phyloP scores from a whole-genome alignment of 495 filamentous ascomycete genomes.

The Penicillium tannophilum region DNA sequence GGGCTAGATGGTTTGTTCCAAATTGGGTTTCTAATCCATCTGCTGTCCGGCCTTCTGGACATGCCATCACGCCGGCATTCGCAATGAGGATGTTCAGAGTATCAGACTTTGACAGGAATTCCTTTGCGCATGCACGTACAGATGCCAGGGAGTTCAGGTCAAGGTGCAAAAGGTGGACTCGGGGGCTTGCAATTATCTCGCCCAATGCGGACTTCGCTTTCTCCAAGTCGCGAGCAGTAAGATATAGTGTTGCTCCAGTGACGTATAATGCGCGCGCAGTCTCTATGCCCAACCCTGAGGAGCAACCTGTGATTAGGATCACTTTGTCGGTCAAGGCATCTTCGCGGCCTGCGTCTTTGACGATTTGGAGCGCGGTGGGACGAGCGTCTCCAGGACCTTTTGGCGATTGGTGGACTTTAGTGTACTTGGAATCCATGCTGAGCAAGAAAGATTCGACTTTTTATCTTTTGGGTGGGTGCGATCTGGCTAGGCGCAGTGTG shows the following conservation, averaged over 20 bases:
- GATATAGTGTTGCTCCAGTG: slow-evolving; percentile 51
- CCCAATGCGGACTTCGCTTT: slow-evolving; percentile 33
- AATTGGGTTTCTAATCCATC: slow-evolving; percentile 52
- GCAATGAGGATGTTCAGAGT: slow-evolving; percentile 49
- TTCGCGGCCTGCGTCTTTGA: slow-evolving; percentile 48
- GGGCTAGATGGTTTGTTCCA: slow-evolving; percentile 48
- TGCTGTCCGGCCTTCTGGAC: slow-evolving; percentile 39
- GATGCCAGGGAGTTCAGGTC: slow-evolving; percentile 46
- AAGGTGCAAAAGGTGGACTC: slow-evolving; percentile 36
- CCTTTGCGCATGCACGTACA: slow-evolving; percentile 41
- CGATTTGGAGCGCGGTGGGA: slow-evolving; percentile 54
- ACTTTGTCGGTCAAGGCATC: slow-evolving; percentile 42
- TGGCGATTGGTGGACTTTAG: slow-evolving; percentile 36
- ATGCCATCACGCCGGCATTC: slow-evolving; percentile 51
- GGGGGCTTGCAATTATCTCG: slow-evolving; percentile 1
- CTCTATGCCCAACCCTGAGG: slow-evolving; percentile 54
- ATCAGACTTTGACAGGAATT: slow-evolving; percentile 35
- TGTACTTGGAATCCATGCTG: slow-evolving; percentile 26
- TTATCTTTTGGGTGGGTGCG: too few species aligned
- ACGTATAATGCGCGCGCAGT: slow-evolving; percentile 45
- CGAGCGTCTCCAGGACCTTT: slow-evolving; percentile 55
- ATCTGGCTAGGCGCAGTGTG: too few species aligned
- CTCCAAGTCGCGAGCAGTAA: slow-evolving; percentile 40
- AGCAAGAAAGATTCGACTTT: too few species aligned
- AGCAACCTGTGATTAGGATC: slow-evolving; percentile 50